Conservation (phyloP, 225 moss, liverwort and hornwort species). For the Bryoerythrophyllum caledonicum region DNA sequence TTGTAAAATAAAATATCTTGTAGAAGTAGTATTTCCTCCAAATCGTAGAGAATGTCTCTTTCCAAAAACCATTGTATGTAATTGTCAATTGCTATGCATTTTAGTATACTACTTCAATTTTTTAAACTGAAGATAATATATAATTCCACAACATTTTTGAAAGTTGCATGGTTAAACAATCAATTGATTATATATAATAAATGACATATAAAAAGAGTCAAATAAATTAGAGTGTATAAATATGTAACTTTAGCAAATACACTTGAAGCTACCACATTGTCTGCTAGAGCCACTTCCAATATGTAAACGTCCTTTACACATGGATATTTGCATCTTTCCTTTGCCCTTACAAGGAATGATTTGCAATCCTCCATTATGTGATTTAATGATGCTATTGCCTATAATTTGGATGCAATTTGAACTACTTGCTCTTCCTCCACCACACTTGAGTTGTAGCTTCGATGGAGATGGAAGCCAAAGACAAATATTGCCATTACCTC, state of each 20-base stretch:
- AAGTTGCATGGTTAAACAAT: background rate
- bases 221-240: background rate
- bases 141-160: background rate
- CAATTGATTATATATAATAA: too few relatives aligned
- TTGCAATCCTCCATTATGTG: background rate
- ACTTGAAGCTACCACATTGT: constrained; percentile 9
- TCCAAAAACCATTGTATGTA: background rate
- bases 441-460: background rate
- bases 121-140: rapidly evolving
- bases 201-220: background rate
- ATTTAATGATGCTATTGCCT: background rate
- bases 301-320: background rate
- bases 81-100: background rate
- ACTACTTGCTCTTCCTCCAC: background rate
- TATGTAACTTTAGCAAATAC: background rate
- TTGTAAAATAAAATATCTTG: background rate
- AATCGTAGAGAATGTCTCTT: too few relatives aligned
- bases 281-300: background rate
- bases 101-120: background rate
- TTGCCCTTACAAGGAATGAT: constrained; percentile 10
- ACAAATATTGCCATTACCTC: constrained; percentile 4
- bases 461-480: background rate
- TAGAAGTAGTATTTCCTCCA: too few relatives aligned
- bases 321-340: constrained; percentile 23
- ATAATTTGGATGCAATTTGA: constrained; percentile 23